phyloP scores from a whole-genome alignment of 768 basidiomycete species.

The Boletellus ananas region DNA sequence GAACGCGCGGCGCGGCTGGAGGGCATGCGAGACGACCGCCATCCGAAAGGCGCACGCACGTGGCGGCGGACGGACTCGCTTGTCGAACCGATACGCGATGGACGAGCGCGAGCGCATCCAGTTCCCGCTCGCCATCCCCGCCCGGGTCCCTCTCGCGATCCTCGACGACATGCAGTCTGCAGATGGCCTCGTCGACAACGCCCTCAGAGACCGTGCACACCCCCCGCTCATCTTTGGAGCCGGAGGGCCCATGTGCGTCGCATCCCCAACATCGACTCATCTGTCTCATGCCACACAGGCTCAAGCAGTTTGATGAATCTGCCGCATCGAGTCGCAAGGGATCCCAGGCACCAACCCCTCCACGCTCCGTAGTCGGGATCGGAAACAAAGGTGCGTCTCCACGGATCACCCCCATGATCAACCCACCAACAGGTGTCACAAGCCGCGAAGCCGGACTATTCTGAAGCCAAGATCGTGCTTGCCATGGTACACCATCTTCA shows the following conservation, averaged over 20 bases:
- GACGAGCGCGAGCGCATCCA: slow-evolving; percentile 15
- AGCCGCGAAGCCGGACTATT: slow-evolving; percentile 98
- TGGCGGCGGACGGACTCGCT: neutral
- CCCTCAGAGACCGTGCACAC: slow-evolving; percentile 12
- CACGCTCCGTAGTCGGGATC: slow-evolving; percentile 81
- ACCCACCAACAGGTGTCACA: neutral
- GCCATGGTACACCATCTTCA: slow-evolving; percentile 68
- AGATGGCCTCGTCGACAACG: slow-evolving; percentile 13
- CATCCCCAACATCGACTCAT: neutral
- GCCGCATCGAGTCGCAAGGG: slow-evolving; percentile 63
- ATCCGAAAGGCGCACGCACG: neutral
- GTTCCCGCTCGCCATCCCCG: slow-evolving; percentile 7
- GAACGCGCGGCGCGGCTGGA: slow-evolving; percentile 26
- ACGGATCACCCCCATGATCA: neutral
- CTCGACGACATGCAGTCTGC: slow-evolving; percentile 26
- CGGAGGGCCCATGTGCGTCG: slow-evolving; percentile 66
- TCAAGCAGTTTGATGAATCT: slow-evolving; percentile 78
- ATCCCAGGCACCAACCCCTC: slow-evolving; percentile 75
- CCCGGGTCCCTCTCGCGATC: slow-evolving; percentile 14
- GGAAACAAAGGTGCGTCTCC: slow-evolving; percentile 69
- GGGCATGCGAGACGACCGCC: slow-evolving; percentile 14
- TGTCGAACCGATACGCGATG: slow-evolving; percentile 4
- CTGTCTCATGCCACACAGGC: slow-evolving; percentile 38
- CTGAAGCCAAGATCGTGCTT: slow-evolving; percentile 96
- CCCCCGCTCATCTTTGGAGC: slow-evolving; percentile 68